These are phyloP conservation scores for Dionaea muscipula DNA, from an alignment of 179 eudicot species.

Conservation along the genomic window DNA sequence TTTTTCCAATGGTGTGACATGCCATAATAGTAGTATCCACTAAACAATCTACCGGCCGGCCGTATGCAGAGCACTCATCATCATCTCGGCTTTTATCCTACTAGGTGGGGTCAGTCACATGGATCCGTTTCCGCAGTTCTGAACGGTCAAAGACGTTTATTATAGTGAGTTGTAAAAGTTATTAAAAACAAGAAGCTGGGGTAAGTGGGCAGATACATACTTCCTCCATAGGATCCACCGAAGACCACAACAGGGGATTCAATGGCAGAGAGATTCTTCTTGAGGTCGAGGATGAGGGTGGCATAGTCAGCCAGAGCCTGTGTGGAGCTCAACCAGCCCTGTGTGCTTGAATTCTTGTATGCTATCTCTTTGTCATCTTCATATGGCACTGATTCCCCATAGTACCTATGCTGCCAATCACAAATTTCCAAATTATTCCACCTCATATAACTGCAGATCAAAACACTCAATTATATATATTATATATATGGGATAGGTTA, in stretches of 20 bases:
- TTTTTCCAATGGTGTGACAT: no score
- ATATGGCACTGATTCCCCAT: conserved; percentile 72
- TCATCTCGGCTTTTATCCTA: no score
- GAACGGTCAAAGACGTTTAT: no score
- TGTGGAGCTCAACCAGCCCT: conserved; percentile 66
- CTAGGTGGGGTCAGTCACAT: no score
- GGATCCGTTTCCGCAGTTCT: no score
- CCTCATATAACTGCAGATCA: no score
- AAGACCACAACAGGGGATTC: conserved; percentile 78
- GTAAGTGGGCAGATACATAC: conserved; percentile 20
- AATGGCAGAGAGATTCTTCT: conserved; percentile 48
- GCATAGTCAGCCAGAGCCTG: conserved; percentile 94
- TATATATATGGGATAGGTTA: no score
- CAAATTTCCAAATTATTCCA: neutral
- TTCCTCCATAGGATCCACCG: conserved; percentile 96
- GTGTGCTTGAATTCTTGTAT: conserved; percentile 50
- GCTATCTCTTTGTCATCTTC: conserved; percentile 49
- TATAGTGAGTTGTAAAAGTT: neutral
- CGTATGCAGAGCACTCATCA: no score
- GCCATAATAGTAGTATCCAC: no score
- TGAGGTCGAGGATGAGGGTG: conserved; percentile 61
- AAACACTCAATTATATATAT: no score
- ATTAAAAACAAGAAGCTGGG: neutral
- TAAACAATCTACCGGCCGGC: no score
- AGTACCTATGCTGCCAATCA: conserved; percentile 57